A percentile compares a stretch with the other conserved stretches of the same genome.
phyloP scores from a whole-genome alignment of 2,329 filamentous ascomycete species.

The Penicillium sp. region DNA sequence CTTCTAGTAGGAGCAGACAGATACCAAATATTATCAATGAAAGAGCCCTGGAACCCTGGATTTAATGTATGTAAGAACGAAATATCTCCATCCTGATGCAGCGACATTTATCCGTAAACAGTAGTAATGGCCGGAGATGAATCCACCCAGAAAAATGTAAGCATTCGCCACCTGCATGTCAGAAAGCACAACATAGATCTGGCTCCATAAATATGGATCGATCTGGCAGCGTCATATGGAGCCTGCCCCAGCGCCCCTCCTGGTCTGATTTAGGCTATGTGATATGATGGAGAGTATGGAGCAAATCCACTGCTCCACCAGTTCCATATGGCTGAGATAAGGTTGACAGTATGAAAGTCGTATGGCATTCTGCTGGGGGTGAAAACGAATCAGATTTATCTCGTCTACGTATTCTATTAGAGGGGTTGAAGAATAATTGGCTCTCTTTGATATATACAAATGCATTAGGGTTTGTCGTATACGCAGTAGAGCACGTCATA shows the following conservation, averaged over 20 bases:
- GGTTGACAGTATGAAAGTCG: background rate
- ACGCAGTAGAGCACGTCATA: background rate
- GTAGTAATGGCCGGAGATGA: background rate
- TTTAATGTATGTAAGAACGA: background rate
- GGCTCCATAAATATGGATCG: slow-evolving; percentile 7
- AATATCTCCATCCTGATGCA: too few relatives aligned
- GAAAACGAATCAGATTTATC: background rate
- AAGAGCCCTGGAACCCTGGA: background rate
- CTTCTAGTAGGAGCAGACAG: background rate
- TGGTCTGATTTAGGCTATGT: slow-evolving; percentile 12
- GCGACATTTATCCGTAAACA: background rate
- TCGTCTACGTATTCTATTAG: background rate
- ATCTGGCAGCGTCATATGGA: slow-evolving; percentile 10
- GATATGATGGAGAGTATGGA: slow-evolving; percentile 14
- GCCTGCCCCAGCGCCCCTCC: slow-evolving; percentile 19
- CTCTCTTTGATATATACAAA: background rate
- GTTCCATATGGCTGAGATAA: slow-evolving; percentile 16
- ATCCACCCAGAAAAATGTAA: background rate
- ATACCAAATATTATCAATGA: background rate
- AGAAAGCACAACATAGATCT: background rate
- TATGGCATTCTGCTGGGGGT: background rate
- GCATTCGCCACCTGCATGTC: slow-evolving; percentile 7
- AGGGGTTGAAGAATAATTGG: too few relatives aligned
- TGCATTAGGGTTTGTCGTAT: background rate
- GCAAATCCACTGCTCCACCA: slow-evolving; percentile 18